Percentiles rank a stretch among this genome's conserved stretches.
phyloP scores from a whole-genome alignment of 371 early-diverging fungal species.

The Mortierella sp. region DNA sequence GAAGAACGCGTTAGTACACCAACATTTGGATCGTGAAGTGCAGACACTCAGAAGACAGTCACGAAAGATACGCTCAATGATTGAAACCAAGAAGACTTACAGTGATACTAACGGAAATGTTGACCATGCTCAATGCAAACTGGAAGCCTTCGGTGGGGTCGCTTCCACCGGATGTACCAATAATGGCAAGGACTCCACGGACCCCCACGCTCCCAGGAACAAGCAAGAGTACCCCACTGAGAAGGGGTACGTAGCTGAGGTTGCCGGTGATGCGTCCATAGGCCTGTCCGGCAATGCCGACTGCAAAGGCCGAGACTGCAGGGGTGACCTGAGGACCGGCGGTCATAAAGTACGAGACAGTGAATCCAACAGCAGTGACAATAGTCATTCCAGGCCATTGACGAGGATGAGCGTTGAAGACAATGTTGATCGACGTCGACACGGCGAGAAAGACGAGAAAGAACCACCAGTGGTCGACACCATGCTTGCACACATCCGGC shows the following conservation, averaged over 20 bases:
- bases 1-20: not conserved
- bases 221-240: conserved; percentile 69
- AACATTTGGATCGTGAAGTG: not conserved
- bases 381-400: conserved; percentile 58
- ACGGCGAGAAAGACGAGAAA: conserved; percentile 53
- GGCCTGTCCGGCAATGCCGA: conserved; percentile 70
- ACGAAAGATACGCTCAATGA: not conserved
- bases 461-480: conserved; percentile 46
- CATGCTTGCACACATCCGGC: conserved; percentile 23
- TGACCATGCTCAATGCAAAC: conserved; percentile 67
- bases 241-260: conserved; percentile 70
- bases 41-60: too few species aligned
- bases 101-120: conserved; percentile 66
- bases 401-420: conserved; percentile 56
- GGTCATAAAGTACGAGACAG: conserved; percentile 51
- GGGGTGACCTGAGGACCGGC: conserved; percentile 56
- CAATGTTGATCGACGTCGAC: conserved; percentile 55
- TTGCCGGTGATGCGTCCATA: conserved; percentile 66
- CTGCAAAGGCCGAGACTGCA: conserved; percentile 69
- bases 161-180: too few species aligned
- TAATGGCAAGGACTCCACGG: conserved; percentile 48
- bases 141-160: conserved; percentile 51
- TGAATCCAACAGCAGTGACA: conserved; percentile 48
- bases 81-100: conserved; percentile 58
- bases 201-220: conserved; percentile 73